Base-by-base conservation (phyloP, 2,329 filamentous ascomycete species). In the Dactylonectria macrodidyma region DNA sequence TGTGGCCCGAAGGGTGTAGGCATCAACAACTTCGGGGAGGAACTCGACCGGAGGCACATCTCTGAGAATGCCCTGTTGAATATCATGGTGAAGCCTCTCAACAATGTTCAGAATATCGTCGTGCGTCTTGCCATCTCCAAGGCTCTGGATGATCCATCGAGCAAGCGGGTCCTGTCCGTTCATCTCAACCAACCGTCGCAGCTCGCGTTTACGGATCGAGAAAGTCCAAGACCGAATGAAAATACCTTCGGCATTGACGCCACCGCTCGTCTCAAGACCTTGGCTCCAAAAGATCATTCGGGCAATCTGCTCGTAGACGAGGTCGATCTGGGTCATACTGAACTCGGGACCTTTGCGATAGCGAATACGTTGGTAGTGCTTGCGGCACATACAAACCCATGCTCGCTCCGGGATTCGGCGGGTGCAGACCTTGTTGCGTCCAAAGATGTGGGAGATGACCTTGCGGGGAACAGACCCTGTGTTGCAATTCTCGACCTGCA, bases 371-470 rank as follows among this genome's bases (percentile, higher is more conserved):
- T 96, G 94, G 78, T 96, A 96, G 76, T 95, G 92, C 77, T 95
- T 95, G 41, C 93, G 89, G 79, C 94, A 96, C 77, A 89, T 92
- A 75, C 92, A 89, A 0, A 94, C 89, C 93, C 93, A 95, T 2
- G 93, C 87, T 24, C 88, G 81, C 6, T 87, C 82, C 0, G 92
- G 92, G 56, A 96, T 93, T 51, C 86, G 84, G 38, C 91, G 87
- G 1, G 93, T 96, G 75, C 90, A 92, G 8, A 88, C 85, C 81
- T 96, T 96, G 84, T 96, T 96, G 44, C 94, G 89, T 24, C 93
- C 93, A 73, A 95, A 95, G 62, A 95, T 88, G 76, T 96, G 93
- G 0, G 92, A 94, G 66, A 95, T 92, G 5, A 92, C 90, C 81
- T 95, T 95, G 55, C 93, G 89, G 26, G 87, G 86, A 62, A 88